Percentiles rank a stretch among this genome's conserved stretches.
These are phyloP conservation scores for Candida quercuum DNA, from an alignment of 805 yeast species.

Conservation along the genomic window DNA sequence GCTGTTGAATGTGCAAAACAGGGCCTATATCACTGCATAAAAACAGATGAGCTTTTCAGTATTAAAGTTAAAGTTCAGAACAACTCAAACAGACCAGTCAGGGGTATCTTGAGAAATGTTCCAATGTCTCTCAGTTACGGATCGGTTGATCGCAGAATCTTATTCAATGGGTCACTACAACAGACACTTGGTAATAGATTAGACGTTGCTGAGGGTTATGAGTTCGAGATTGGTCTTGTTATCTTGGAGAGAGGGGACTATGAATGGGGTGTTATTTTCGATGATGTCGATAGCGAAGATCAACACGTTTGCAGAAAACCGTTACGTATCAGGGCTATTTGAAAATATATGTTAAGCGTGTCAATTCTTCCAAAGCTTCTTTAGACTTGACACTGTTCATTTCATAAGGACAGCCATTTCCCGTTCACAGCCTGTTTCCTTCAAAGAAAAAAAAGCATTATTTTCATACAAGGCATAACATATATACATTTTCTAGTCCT, in stretches of 20 bases:
- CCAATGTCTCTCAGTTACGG: slow-evolving; percentile 34
- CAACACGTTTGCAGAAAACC: slow-evolving; percentile 36
- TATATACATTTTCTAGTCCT: too few species aligned
- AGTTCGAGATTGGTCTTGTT: slow-evolving; percentile 49
- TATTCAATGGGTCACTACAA: slow-evolving; percentile 73
- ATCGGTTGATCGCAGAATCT: slow-evolving; percentile 49
- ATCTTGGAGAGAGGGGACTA: slow-evolving; percentile 75
- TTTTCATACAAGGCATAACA: too few species aligned
- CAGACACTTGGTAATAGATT: slow-evolving; percentile 39
- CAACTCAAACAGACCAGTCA: slow-evolving; percentile 32
- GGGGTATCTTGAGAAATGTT: slow-evolving; percentile 58
- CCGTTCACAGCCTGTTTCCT: too few species aligned
- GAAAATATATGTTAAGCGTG: neutral
- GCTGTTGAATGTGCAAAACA: slow-evolving; percentile 11
- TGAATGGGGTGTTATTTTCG: slow-evolving; percentile 70
- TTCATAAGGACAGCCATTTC: too few species aligned
- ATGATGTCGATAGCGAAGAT: slow-evolving; percentile 33
- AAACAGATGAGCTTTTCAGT: slow-evolving; percentile 45
- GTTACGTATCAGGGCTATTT: slow-evolving; percentile 25
- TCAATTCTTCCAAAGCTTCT: too few species aligned
- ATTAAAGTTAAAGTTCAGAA: slow-evolving; percentile 47
- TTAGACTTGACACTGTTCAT: too few species aligned
- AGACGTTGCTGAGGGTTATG: slow-evolving; percentile 35
- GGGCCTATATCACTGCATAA: slow-evolving; percentile 29
- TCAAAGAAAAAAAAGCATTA: too few species aligned